Evolutionary conservation across 2,329 filamentous ascomycete species (phyloP), one percentile per base, ranked within the genome.

Genomic region (Myotisia sp.): DNA sequence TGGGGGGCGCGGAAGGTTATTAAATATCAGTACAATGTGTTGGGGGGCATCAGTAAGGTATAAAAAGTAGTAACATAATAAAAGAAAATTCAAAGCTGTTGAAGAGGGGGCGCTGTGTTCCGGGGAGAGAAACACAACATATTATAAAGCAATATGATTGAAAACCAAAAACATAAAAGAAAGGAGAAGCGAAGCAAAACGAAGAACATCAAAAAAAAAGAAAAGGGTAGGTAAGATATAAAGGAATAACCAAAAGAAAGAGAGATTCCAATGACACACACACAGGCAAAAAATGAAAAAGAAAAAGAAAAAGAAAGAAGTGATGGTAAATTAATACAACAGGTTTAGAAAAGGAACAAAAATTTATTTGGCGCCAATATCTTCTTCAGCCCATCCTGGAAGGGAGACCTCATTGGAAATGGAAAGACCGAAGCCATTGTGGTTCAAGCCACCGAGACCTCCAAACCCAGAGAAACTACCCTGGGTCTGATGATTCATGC

Each of bases 311-410:
- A 37, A 32, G 26, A 41, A 29, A 13, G 21, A 31, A 36, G 29
- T 24, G 7, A 36, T 31, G 28, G 39, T 29, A 38, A 37, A 43
- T 27, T 35, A 35, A 35, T 34, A 34, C 31, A 34, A 14, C 18
- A 22, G 18, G 31, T 35, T 16, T 44, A 39, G 37, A 22, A 26
- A 35, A 22, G 30, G 26, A 21, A 34, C 22, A 38, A 37, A 14
- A 49, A 41, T 39, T 60, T 47, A 65, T 62, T 71, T 69, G 14
- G 66, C 67, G 40, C 67, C 65, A 41, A 73, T 65, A 48, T 75
- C 71, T 54, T 76, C 71, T 53, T 76, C 71, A 37, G 69, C 71
- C 71, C 72, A 76, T 33, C 71, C 72, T 10, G 67, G 68, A 36
- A 76, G 59, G 28, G 65, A 67, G 26, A 61, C 64, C 43, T 73